Base-by-base conservation (phyloP, 1,284 basidiomycete genomes). In the Ceraceosorus guamensis region DNA sequence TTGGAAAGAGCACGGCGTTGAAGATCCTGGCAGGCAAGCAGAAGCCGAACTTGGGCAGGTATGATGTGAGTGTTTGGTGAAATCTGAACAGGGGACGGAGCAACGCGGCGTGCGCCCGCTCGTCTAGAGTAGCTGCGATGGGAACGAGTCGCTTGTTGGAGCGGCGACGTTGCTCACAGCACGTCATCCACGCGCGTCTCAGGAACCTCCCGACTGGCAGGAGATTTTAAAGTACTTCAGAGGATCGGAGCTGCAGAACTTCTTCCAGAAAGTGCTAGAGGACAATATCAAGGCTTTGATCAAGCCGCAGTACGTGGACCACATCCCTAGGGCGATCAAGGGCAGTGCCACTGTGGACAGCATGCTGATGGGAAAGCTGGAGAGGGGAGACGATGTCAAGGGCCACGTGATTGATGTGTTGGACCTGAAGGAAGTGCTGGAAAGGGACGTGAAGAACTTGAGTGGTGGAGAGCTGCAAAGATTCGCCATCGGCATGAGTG, bases 251-350 rank as follows among this genome's bases (percentile, higher is more conserved):
- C 59, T 76, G 47, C 73, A 76, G 50, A 76, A 76, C 63, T 75
- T 73, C 56, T 76, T 76, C 62, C 73, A 71, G 50, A 76, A 76
- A 59, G 73, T 76, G 49, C 65, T 76, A 6, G 73, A 76, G 57
- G 73, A 76, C 65, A 72, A 76, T 63, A 71, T 76, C 62, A 76
- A 76, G 64, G 73, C 73, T 24, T 66, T 76, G 30, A 75, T 76
- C 63, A 76, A 76, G 63, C 73, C 73, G 13, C 73, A 76, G 61
- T 76, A 76, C 51, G 73, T 76, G 44, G 73, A 76, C 60, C 73
- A 76, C 63, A 71, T 76, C 47, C 72, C 73, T 4, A 61, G 73
- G 41, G 73, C 73, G 37, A 68, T 76, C 60, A 76, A 76, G 60
- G 62, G 66, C 33, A 61, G 60, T 44, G 68, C 71, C 3, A 65